Base-by-base conservation (phyloP, 2,329 filamentous ascomycete species). In the Arthrobotrys conoides region DNA sequence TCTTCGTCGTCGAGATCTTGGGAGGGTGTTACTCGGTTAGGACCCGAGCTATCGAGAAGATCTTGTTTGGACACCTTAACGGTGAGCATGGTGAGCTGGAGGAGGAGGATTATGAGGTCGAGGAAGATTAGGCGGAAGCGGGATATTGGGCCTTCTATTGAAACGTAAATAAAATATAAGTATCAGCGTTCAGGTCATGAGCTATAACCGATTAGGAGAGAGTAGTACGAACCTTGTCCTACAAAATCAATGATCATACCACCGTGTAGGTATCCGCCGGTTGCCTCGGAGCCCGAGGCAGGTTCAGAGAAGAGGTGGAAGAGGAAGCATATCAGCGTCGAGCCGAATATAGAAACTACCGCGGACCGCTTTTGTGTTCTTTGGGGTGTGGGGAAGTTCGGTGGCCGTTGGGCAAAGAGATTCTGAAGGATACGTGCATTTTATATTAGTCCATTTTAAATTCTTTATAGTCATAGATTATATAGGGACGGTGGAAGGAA, bases 171-270 rank as follows among this genome's bases (percentile, higher is more conserved):
- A 33, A n/a, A 65, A 30, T 6, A 6, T 30, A 30, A 57, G 68
- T 36, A 71, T 71, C 36, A 73, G 44, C 20, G 55, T 20, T 41
- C 16, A 6, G 10, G 30, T 24, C 4, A 51, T 67, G 49, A 48
- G 38, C 22, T 51, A 66, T 9, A 33, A 12, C 3, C 10, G 24
- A 18, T 20, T 20, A 33, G 18, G 27, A 22, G 44, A 44, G 12
- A 30, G 65, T 57, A 38, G n/a, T 55, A 70, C 79, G 36, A 63
- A 82, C 82, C 88, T 83, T 92, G 90, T 14, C 90, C 90, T 80
- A 92, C 86, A 80, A 92, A 90, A 82, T 92, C 90, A 81, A 91
- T 87, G 24, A 92, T 86, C 64, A 91, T 85, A 38, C 90, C 90
- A 24, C 90, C 90, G 80, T 92, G 90, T 24, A 91, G 86, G 82